Conservation (phyloP, 2,329 filamentous ascomycete species). For the Rhynchosporium agropyri region DNA sequence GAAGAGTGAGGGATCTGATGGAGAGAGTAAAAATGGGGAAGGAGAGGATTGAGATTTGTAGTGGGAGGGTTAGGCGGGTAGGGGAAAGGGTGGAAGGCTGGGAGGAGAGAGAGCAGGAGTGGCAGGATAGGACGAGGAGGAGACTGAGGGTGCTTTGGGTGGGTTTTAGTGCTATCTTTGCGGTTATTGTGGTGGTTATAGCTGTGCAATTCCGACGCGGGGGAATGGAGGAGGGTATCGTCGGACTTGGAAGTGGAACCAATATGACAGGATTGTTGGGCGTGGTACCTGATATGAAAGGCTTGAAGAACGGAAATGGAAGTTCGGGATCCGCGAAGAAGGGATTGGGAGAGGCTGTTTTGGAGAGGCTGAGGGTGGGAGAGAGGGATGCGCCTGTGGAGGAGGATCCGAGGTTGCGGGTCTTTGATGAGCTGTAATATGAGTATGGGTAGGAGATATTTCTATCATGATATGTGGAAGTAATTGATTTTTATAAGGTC, state of each 20-base stretch:
- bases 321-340: slow-evolving; percentile 21
- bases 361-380: slow-evolving; percentile 10
- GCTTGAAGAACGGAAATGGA: slow-evolving; percentile 28
- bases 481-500: too few species aligned
- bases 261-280: slow-evolving; percentile 29
- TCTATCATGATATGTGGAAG: too few species aligned
- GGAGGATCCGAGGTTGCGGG: slow-evolving; percentile 39
- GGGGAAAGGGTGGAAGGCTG: slow-evolving; percentile 66
- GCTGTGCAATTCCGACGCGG: slow-evolving; percentile 40
- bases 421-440: slow-evolving; percentile 42
- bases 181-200: slow-evolving; percentile 52
- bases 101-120: slow-evolving; percentile 67
- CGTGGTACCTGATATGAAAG: slow-evolving; percentile 31
- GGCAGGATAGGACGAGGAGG: slow-evolving; percentile 67
- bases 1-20: slow-evolving; percentile 63
- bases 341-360: slow-evolving; percentile 8
- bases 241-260: slow-evolving; percentile 17
- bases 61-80: slow-evolving; percentile 65
- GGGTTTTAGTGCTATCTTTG: slow-evolving; percentile 55
- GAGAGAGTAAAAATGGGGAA: slow-evolving; percentile 62
- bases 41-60: slow-evolving; percentile 60
- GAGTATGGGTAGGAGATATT: too few species aligned
- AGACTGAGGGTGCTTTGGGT: slow-evolving; percentile 67
- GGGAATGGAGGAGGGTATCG: slow-evolving; percentile 6
- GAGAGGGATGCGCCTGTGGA: slow-evolving; percentile 20